phyloP scores from a whole-genome alignment of 495 filamentous ascomycete species.

The Penicillium pancosmium region DNA sequence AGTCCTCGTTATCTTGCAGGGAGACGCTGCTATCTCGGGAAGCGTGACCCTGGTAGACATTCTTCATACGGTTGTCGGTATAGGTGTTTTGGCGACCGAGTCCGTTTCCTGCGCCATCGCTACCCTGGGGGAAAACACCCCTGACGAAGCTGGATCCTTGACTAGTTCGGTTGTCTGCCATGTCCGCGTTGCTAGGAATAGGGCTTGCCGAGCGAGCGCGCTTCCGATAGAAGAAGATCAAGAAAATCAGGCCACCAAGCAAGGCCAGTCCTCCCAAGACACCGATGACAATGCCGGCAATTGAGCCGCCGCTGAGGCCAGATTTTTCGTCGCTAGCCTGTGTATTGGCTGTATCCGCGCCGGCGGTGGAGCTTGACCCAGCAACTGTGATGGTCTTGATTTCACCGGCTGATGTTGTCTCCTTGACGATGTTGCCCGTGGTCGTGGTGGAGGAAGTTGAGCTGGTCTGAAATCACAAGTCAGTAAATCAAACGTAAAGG shows the following conservation, averaged over 20 bases:
- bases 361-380: slow-evolving; percentile 38
- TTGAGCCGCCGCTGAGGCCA: slow-evolving; percentile 39
- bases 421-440: slow-evolving; percentile 34
- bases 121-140: slow-evolving; percentile 45
- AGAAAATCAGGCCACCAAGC: slow-evolving; percentile 39
- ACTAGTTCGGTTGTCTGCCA: slow-evolving; percentile 45
- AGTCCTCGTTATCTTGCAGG: slow-evolving; percentile 59
- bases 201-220: slow-evolving; percentile 37
- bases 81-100: slow-evolving; percentile 35
- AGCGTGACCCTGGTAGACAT: slow-evolving; percentile 47
- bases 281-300: slow-evolving; percentile 55
- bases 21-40: slow-evolving; percentile 53
- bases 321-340: slow-evolving; percentile 20
- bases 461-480: slow-evolving; percentile 21
- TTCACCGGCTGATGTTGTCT: slow-evolving; percentile 49
- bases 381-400: slow-evolving; percentile 56
- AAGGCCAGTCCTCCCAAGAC: slow-evolving; percentile 48
- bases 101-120: slow-evolving; percentile 17
- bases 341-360: slow-evolving; percentile 10
- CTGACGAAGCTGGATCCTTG: slow-evolving; percentile 49
- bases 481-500: slow-evolving; percentile 14
- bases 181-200: slow-evolving; percentile 36
- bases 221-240: slow-evolving; percentile 48
- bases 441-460: slow-evolving; percentile 43
- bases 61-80: slow-evolving; percentile 50